phyloP scores from a whole-genome alignment of 139 green algal genomes.

The Desmodesmus armatus region DNA sequence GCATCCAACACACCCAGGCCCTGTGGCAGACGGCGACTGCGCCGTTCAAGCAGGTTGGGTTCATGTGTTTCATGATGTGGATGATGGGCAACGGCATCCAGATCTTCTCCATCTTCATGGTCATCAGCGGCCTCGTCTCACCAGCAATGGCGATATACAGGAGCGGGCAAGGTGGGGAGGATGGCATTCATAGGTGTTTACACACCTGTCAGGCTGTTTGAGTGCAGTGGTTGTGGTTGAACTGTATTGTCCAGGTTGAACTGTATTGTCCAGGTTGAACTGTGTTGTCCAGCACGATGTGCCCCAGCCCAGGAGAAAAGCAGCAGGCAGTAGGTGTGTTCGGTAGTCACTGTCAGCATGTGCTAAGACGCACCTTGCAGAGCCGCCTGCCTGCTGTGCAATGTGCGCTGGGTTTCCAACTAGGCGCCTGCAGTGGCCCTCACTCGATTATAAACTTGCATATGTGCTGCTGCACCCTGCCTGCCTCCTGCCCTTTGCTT shows the following conservation, averaged over 20 bases:
- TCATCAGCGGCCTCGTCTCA: slow-evolving; percentile 80
- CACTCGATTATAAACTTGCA: neutral
- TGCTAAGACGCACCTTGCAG: neutral
- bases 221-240: too few relatives aligned
- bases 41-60: slow-evolving; percentile 60
- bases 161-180: slow-evolving; percentile 74
- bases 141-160: slow-evolving; percentile 84
- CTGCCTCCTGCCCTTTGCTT: slow-evolving; percentile 24
- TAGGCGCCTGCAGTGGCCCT: too few relatives aligned
- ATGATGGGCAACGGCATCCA: slow-evolving; percentile 93
- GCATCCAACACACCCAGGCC: slow-evolving; percentile 14
- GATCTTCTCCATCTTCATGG: slow-evolving; percentile 96
- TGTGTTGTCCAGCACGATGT: too few relatives aligned
- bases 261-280: too few relatives aligned
- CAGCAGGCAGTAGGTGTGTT: too few relatives aligned
- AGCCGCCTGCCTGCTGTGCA: neutral
- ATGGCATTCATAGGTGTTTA: too few relatives aligned
- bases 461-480: neutral
- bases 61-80: slow-evolving; percentile 97
- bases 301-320: too few relatives aligned
- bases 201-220: too few relatives aligned
- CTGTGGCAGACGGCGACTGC: slow-evolving; percentile 11
- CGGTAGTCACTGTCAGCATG: too few relatives aligned
- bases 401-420: neutral
- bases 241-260: too few relatives aligned